Conservation (phyloP, 1,284 basidiomycete genomes). For the Cryptococcus depauperatus region DNA sequence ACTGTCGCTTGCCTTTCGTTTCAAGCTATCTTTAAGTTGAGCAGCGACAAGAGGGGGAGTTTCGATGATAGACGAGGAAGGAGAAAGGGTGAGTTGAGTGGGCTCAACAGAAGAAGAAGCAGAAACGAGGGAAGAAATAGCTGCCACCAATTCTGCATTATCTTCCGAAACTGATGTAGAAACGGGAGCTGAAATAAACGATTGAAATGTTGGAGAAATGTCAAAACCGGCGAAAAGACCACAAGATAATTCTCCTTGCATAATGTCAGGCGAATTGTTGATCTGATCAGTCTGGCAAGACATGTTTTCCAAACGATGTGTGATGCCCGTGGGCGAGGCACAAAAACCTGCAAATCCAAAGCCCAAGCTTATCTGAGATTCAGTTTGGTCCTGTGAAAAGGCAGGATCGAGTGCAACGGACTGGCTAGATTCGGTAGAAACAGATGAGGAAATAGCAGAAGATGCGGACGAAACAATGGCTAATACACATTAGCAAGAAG, state of each 20-base stretch:
- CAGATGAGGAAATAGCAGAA: constrained; percentile 11
- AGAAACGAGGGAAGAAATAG: constrained; percentile 18
- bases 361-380: constrained; percentile 21
- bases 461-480: constrained; percentile 7
- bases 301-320: constrained; percentile 26
- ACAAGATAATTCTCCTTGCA: constrained; percentile 20
- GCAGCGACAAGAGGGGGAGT: neutral
- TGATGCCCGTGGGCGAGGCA: constrained; percentile 20
- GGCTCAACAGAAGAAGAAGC: constrained; percentile 10
- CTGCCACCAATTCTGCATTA: constrained; percentile 11
- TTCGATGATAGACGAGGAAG: constrained; percentile 6
- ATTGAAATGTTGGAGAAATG: constrained; percentile 18
- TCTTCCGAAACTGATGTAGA: constrained; percentile 9
- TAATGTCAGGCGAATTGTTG: constrained; percentile 6
- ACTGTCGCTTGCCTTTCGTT: constrained; percentile 29
- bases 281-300: no score
- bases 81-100: constrained; percentile 6
- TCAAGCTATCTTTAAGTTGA: constrained; percentile 10
- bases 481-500: neutral
- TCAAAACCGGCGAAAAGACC: constrained; percentile 22
- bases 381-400: no score
- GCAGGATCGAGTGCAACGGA: constrained; percentile 26
- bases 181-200: constrained; percentile 24
- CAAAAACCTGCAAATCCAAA: constrained; percentile 9
- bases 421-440: constrained; percentile 34